Evolutionary conservation across 257 asterid species (phyloP), one percentile per base, ranked within the genome.

Genomic region (Plantago elongata): DNA sequence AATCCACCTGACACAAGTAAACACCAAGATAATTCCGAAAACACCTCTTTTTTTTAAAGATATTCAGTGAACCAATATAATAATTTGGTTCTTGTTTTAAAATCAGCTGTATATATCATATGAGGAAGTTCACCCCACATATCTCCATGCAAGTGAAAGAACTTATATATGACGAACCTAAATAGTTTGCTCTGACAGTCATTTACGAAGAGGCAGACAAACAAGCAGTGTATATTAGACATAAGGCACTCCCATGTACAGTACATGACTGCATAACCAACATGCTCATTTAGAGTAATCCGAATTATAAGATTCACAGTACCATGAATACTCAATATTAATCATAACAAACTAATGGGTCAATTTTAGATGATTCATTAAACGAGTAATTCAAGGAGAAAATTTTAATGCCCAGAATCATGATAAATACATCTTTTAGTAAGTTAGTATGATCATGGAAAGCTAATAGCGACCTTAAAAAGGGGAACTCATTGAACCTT

Each of bases 401-500:
- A 16, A 58, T 61, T 13, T 13, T 49, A 65, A 62, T 62, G 59
- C 68, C 56, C 51, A 48, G 50, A 51, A 43, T 51, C 60, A 49
- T 54, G 52, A 54, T 45, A 56, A 22, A 55, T 43, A 44, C 55
- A 67, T 70, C 68, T 69, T 66, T 59, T 74, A 72, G 70, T 65
- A 75, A 63, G 67, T 59, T 74, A 72, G 70, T 65, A 75, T 65
- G 67, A 69, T 47, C 68, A 69, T 58, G 61, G 75, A 71, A 79
- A 79, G 82, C 83, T 66, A 77, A 75, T 76, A 73, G 78, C 63
- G 76, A 77, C 88, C 84, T 88, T 69, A 75, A 67, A 75, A 67
- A 77, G 77, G 69, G 70, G 72, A 84, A 88, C 90, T 75, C 85
- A 76, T 80, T 76, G 77, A 83, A 92, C 97, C 97, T 92, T 84